Evolutionary conservation across 2,329 filamentous ascomycete species (phyloP).

Genomic region (Lomentospora prolificans): DNA sequence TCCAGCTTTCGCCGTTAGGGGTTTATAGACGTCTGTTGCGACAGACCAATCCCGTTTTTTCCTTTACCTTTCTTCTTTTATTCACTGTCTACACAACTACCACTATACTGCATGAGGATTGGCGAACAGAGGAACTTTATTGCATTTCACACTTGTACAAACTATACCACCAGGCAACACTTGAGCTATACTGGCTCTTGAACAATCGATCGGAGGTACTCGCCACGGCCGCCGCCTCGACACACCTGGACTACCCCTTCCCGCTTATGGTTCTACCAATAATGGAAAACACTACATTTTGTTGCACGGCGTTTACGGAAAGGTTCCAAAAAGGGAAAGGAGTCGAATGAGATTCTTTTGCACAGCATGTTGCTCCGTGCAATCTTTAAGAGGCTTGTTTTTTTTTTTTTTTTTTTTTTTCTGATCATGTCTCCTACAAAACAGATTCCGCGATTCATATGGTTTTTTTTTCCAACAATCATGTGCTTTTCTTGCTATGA

Average conservation of each 20-base stretch:
- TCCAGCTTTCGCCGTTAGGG: too few species aligned
- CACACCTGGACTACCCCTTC: slow-evolving; percentile 4
- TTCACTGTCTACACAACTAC: not conserved
- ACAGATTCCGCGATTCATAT: slow-evolving; percentile 1
- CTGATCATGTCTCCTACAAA: too few species aligned
- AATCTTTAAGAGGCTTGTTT: not conserved
- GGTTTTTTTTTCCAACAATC: not conserved
- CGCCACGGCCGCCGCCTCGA: too few species aligned
- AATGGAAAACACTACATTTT: slow-evolving; percentile 7
- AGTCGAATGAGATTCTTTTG: slow-evolving; percentile 9
- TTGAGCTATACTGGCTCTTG: not conserved
- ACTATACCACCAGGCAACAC: slow-evolving; percentile 1
- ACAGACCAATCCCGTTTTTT: not conserved
- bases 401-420: not conserved
- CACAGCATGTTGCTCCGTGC: slow-evolving; percentile 3
- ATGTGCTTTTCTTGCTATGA: not conserved
- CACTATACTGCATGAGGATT: slow-evolving; percentile 9
- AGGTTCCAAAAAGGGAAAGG: slow-evolving; percentile 2
- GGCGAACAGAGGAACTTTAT: slow-evolving; percentile 10
- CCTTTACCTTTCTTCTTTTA: not conserved
- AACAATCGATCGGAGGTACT: too few species aligned
- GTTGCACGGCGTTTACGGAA: slow-evolving; percentile 4
- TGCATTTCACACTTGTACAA: not conserved
- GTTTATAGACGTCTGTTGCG: not conserved
- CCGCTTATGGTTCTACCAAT: slow-evolving; percentile 8